Conservation (phyloP, 805 yeast species). For the Ogataea paradorogensis region DNA sequence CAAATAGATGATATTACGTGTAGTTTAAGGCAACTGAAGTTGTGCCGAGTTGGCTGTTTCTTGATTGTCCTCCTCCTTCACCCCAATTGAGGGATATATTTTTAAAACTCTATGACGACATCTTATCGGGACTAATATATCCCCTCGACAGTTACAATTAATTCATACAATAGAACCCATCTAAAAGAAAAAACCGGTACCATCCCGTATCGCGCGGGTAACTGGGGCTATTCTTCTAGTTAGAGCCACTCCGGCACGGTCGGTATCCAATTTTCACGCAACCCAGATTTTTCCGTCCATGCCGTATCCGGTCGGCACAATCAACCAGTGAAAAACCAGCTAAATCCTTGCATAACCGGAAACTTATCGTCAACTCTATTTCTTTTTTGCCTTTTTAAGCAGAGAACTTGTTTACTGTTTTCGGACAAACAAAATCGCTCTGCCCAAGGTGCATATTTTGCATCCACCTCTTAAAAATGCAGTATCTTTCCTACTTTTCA, state of each 20-base stretch:
- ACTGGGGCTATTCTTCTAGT: neutral
- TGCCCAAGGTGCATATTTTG: slow-evolving; percentile 13
- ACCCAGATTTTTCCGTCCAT: slow-evolving; percentile 6
- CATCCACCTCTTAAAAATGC: slow-evolving; percentile 19
- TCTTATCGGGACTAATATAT: neutral
- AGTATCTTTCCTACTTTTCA: slow-evolving; percentile 15
- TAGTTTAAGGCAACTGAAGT: too few species aligned
- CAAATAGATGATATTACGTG: neutral
- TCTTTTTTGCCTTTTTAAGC: slow-evolving; percentile 19
- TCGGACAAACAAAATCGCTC: slow-evolving; percentile 17
- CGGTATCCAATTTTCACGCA: slow-evolving; percentile 7
- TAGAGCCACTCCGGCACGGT: slow-evolving; percentile 11
- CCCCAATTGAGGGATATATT: neutral
- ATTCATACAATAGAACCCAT: too few species aligned
- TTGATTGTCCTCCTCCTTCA: neutral
- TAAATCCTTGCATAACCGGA: slow-evolving; percentile 7
- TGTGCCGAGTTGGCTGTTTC: too few species aligned
- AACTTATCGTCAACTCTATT: slow-evolving; percentile 9
- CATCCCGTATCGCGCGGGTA: neutral
- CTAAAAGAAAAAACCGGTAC: too few species aligned
- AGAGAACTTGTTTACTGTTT: slow-evolving; percentile 16
- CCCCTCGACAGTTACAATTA: neutral
- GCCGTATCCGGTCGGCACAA: slow-evolving; percentile 5
- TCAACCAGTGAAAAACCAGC: slow-evolving; percentile 12
- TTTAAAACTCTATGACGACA: too few species aligned